Conservation (phyloP, 169 alveolate species). For the Plasmodium billcollinsi region DNA sequence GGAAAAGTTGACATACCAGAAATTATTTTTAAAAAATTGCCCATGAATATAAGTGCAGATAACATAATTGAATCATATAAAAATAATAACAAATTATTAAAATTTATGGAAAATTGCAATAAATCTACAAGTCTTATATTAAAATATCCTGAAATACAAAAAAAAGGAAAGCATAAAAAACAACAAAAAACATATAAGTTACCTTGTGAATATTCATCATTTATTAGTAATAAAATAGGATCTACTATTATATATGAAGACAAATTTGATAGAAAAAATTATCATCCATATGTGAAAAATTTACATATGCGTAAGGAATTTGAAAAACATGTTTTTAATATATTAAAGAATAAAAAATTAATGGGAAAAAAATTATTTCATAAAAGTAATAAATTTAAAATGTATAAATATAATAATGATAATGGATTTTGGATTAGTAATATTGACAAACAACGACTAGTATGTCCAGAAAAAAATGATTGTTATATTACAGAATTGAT, state of each 20-base stretch:
- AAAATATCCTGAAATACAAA: slow-evolving; percentile 68
- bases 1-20: slow-evolving; percentile 56
- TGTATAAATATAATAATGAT: slow-evolving; percentile 49
- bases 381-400: slow-evolving; percentile 49
- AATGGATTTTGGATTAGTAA: slow-evolving; percentile 77
- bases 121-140: slow-evolving; percentile 55
- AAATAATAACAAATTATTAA: slow-evolving; percentile 56
- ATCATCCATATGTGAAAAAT: slow-evolving; percentile 62
- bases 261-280: slow-evolving; percentile 62
- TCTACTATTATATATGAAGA: slow-evolving; percentile 69
- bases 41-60: slow-evolving; percentile 26
- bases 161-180: neutral
- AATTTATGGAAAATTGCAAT: slow-evolving; percentile 71
- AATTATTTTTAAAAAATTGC: slow-evolving; percentile 47
- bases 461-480: slow-evolving; percentile 51
- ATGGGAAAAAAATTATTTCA: slow-evolving; percentile 54
- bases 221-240: slow-evolving; percentile 45
- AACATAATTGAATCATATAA: slow-evolving; percentile 65
- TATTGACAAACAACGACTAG: slow-evolving; percentile 53
- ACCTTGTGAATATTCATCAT: slow-evolving; percentile 37
- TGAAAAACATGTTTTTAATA: slow-evolving; percentile 68
- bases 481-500: slow-evolving; percentile 64
- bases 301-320: slow-evolving; percentile 65
- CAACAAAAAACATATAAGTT: slow-evolving; percentile 10
- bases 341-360: slow-evolving; percentile 68